Evolutionary conservation across 2,329 filamentous ascomycete genomes (phyloP).

Genomic region (Talaromyces islandicus): DNA sequence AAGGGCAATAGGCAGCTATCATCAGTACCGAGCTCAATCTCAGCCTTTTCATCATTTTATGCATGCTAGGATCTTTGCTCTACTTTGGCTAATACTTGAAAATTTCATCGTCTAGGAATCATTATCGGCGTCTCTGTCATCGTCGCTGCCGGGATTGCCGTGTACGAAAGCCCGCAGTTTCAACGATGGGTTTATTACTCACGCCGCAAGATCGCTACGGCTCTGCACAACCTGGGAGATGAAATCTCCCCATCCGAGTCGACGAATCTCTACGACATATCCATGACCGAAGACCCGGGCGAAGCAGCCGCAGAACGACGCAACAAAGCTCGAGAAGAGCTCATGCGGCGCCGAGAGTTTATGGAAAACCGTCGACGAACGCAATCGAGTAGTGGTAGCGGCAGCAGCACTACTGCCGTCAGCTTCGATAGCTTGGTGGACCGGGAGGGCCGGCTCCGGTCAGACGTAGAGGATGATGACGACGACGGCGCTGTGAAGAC

Average conservation of each 20-base stretch:
- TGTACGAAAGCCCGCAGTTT: constrained; percentile 59
- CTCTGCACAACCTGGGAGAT: constrained; percentile 55
- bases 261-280: constrained; percentile 35
- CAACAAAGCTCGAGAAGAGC: constrained; percentile 39
- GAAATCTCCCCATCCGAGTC: constrained; percentile 48
- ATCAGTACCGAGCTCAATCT: not conserved
- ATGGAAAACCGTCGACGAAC: constrained; percentile 33
- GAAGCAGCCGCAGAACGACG: constrained; percentile 40
- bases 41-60: not conserved
- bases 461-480: constrained; percentile 3
- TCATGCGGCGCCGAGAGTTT: constrained; percentile 36
- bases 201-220: constrained; percentile 55
- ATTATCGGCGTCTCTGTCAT: constrained; percentile 58
- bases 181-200: constrained; percentile 58
- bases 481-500: constrained; percentile 2
- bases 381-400: constrained; percentile 10
- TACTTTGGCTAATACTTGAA: not conserved
- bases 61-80: not conserved
- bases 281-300: constrained; percentile 42
- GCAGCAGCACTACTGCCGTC: constrained; percentile 13
- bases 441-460: constrained; percentile 29
- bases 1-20: not conserved
- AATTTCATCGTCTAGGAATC: constrained; percentile 45
- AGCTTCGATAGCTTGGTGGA: constrained; percentile 44
- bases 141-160: constrained; percentile 56